phyloP scores from a whole-genome alignment of 1,139 yeast species.

The Pichia sp. region DNA sequence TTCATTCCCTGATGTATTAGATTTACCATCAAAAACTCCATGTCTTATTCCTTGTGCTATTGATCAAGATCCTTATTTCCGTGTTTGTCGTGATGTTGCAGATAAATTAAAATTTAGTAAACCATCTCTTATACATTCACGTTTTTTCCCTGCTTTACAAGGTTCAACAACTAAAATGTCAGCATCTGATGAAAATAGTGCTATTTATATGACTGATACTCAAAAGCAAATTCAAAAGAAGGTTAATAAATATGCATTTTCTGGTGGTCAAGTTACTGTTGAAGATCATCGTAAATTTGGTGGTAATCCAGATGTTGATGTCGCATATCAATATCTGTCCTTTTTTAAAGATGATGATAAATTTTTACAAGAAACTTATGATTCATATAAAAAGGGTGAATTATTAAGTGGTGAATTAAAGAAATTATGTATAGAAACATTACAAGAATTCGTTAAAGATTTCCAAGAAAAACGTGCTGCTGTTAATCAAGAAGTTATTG shows the following conservation, averaged over 20 bases:
- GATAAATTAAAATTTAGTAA: slow-evolving; percentile 83
- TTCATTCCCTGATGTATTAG: slow-evolving; percentile 90
- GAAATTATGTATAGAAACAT: slow-evolving; percentile 71
- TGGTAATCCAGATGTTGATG: slow-evolving; percentile 94
- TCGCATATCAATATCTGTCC: slow-evolving; percentile 85
- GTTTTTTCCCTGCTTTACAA: slow-evolving; percentile 97
- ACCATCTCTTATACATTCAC: slow-evolving; percentile 88
- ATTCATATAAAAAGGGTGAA: slow-evolving; percentile 72
- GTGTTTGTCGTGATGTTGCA: slow-evolving; percentile 97
- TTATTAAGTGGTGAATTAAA: slow-evolving; percentile 91
- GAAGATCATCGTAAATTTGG: slow-evolving; percentile 89
- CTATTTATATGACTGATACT: slow-evolving; percentile 93
- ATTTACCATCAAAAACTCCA: slow-evolving; percentile 79
- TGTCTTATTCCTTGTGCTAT: slow-evolving; percentile 98
- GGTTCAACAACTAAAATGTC: slow-evolving; percentile 97
- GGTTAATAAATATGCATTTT: slow-evolving; percentile 92
- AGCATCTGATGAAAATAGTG: slow-evolving; percentile 74
- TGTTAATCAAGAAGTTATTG: slow-evolving; percentile 62
- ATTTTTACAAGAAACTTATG: slow-evolving; percentile 55
- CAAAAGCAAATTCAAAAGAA: slow-evolving; percentile 88
- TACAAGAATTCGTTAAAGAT: slow-evolving; percentile 69
- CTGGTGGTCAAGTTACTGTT: slow-evolving; percentile 83
- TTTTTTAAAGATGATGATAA: slow-evolving; percentile 88
- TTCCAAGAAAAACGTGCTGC: slow-evolving; percentile 75
- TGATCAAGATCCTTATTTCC: slow-evolving; percentile 97